A percentile compares a stretch with the other conserved stretches of the same genome.
Evolutionary conservation across 2,329 filamentous ascomycete genomes (phyloP).

Genomic region (Aspergillus sp.): DNA sequence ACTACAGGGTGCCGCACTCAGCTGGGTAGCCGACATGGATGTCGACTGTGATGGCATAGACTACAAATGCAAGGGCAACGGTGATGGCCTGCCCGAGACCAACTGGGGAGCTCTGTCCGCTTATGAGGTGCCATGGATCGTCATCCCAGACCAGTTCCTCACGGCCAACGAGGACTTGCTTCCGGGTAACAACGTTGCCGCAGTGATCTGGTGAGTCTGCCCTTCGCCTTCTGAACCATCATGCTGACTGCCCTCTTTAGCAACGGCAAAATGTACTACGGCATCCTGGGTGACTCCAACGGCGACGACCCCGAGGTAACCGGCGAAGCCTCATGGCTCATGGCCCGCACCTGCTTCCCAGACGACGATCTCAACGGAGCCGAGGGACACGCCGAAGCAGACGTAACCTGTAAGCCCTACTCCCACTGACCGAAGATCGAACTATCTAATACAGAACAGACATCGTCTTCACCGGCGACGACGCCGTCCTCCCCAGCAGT

Average conservation of each 20-base stretch:
- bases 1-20: conserved; percentile 30
- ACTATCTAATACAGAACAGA: conserved; percentile 19
- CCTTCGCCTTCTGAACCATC: not conserved
- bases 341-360: conserved; percentile 38
- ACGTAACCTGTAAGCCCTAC: conserved; percentile 34
- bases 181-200: conserved; percentile 33
- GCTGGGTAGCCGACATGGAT: conserved; percentile 37
- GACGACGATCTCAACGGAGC: conserved; percentile 30
- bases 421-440: not conserved
- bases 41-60: conserved; percentile 37
- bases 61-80: conserved; percentile 34
- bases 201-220: conserved; percentile 31
- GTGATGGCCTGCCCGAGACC: conserved; percentile 28
- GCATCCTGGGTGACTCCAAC: conserved; percentile 36
- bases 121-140: conserved; percentile 35
- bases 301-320: conserved; percentile 32
- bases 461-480: conserved; percentile 33
- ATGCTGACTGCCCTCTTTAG: conserved; percentile 13
- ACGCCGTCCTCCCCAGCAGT: conserved; percentile 28
- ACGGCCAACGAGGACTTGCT: conserved; percentile 20
- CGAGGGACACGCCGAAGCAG: conserved; percentile 26
- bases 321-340: conserved; percentile 38
- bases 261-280: conserved; percentile 37
- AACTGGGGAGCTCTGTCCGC: conserved; percentile 35
- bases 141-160: conserved; percentile 34